phyloP scores from a whole-genome alignment of 129 eudicot species.

The Pulicaria dysenterica region DNA sequence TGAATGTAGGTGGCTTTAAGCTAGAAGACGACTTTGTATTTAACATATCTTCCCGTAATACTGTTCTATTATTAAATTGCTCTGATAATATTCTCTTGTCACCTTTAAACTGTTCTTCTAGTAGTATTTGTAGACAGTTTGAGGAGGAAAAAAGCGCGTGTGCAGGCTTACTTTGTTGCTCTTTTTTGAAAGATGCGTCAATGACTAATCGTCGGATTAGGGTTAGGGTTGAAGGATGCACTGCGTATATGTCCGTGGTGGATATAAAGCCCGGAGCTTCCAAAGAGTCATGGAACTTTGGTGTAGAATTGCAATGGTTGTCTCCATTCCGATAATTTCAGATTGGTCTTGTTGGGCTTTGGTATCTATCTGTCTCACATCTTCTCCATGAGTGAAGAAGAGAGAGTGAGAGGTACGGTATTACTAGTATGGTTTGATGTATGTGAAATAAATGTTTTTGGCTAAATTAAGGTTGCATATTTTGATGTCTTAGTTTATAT shows the following conservation, averaged over 20 bases:
- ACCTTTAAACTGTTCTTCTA: conserved; percentile 50
- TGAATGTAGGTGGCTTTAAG: conserved; percentile 40
- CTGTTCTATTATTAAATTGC: conserved; percentile 50
- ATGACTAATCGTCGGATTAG: conserved; percentile 52
- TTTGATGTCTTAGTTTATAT: too few species aligned
- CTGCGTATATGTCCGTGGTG: conserved; percentile 51
- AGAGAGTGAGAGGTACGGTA: too few species aligned
- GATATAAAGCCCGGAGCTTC: conserved; percentile 27
- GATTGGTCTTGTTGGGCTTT: not conserved
- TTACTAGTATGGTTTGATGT: too few species aligned
- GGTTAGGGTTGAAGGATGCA: conserved; percentile 52
- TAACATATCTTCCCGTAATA: conserved; percentile 49
- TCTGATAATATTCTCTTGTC: conserved; percentile 45
- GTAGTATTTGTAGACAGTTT: conserved; percentile 46
- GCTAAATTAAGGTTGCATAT: too few species aligned
- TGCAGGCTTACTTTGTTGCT: conserved; percentile 43
- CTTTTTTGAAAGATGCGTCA: conserved; percentile 46
- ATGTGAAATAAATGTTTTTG: too few species aligned
- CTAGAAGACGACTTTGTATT: conserved; percentile 46
- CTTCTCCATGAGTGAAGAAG: too few species aligned
- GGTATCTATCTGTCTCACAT: not conserved
- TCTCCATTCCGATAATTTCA: conserved; percentile 22
- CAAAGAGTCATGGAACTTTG: conserved; percentile 46
- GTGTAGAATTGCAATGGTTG: conserved; percentile 56
- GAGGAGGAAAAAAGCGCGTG: conserved; percentile 46